phyloP scores from a whole-genome alignment of 2,329 filamentous ascomycete genomes.

The Epichloe aotearoae region DNA sequence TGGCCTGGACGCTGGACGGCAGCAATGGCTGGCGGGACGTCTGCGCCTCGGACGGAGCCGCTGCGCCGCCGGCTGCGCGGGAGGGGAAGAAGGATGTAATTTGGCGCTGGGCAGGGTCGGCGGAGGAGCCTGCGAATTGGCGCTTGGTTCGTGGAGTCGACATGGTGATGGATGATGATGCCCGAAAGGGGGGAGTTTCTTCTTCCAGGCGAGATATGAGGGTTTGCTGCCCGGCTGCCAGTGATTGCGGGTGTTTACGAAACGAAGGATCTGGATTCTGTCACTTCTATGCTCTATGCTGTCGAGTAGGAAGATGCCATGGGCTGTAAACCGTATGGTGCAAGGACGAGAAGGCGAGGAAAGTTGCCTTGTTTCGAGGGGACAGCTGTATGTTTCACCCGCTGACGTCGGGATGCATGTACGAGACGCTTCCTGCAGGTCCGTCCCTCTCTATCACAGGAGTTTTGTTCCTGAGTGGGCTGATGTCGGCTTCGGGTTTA shows the following conservation, averaged over 20 bases:
- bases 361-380: not conserved
- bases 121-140: slow-evolving; percentile 45
- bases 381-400: not conserved
- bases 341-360: not conserved
- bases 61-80: slow-evolving; percentile 25
- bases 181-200: too few relatives aligned
- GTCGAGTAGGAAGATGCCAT: too few relatives aligned
- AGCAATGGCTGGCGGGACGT: slow-evolving; percentile 32
- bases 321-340: too few relatives aligned
- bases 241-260: not conserved
- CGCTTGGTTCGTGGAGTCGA: slow-evolving; percentile 44
- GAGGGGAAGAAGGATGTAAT: slow-evolving; percentile 50
- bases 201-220: not conserved
- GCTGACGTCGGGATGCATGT: not conserved
- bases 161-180: slow-evolving; percentile 23
- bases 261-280: too few relatives aligned
- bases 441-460: not conserved
- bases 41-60: slow-evolving; percentile 10
- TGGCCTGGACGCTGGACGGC: slow-evolving; percentile 57
- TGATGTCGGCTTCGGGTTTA: too few relatives aligned
- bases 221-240: not conserved
- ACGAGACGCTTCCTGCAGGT: not conserved
- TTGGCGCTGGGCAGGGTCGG: slow-evolving; percentile 44
- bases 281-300: too few relatives aligned
- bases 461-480: too few relatives aligned